Conservation (phyloP, 441 rosid species). For the Eutrema salsugineum region DNA sequence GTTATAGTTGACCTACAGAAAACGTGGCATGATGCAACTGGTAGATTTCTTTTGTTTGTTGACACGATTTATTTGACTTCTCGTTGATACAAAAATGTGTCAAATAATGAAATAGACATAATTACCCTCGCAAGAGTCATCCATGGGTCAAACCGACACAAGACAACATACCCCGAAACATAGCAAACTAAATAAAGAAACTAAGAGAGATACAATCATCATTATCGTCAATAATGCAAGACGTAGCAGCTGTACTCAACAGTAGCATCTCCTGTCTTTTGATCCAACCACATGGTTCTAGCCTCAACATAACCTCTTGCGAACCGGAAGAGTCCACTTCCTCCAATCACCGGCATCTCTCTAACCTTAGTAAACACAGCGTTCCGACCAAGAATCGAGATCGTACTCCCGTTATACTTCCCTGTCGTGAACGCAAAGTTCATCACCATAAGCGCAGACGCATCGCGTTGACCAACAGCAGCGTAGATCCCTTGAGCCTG, state of each 20-base stretch:
- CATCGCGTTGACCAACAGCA: constrained; percentile 39
- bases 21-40: not conserved
- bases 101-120: not conserved
- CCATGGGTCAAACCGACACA: too few species aligned
- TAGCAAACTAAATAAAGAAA: not conserved
- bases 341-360: constrained; percentile 69
- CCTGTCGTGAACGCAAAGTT: constrained; percentile 57
- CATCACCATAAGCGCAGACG: constrained; percentile 40
- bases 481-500: constrained; percentile 70
- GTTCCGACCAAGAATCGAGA: constrained; percentile 58
- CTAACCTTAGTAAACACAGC: constrained; percentile 33
- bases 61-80: not conserved
- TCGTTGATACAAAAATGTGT: not conserved
- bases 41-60: not conserved
- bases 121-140: not conserved
- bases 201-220: not conserved
- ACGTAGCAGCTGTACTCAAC: constrained; percentile 64
- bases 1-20: not conserved
- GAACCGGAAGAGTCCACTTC: constrained; percentile 65
- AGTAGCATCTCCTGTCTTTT: constrained; percentile 45
- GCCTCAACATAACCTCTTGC: constrained; percentile 72
- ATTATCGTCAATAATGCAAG: constrained; percentile 45
- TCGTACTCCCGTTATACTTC: constrained; percentile 63
- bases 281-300: constrained; percentile 33
- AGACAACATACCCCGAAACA: too few species aligned